A percentile compares a stretch with the other conserved stretches of the same genome.
Evolutionary conservation across 2,329 filamentous ascomycete genomes (phyloP).

Genomic region (Bipolaris sorokiniana): DNA sequence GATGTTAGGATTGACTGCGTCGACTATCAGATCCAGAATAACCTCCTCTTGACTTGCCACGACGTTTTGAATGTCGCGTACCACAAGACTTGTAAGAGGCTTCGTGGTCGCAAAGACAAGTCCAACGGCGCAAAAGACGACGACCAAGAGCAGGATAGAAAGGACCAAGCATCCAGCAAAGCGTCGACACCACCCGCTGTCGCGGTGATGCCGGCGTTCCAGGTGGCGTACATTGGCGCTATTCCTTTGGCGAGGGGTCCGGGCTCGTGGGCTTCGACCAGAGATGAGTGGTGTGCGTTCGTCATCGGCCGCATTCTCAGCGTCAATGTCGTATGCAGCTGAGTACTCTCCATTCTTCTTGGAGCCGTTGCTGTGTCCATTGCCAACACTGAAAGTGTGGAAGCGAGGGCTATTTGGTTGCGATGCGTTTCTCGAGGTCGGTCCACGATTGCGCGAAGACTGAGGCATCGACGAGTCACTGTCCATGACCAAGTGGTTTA

Average conservation of each 20-base stretch:
- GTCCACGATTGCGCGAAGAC: conserved; percentile 66
- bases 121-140: conserved; percentile 83
- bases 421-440: conserved; percentile 66
- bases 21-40: conserved; percentile 89
- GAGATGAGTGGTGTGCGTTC: conserved; percentile 85
- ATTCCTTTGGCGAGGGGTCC: conserved; percentile 58
- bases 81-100: conserved; percentile 77
- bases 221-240: conserved; percentile 69
- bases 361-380: conserved; percentile 41
- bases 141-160: conserved; percentile 78
- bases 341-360: conserved; percentile 69
- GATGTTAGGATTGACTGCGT: conserved; percentile 90
- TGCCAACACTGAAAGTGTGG: conserved; percentile 56
- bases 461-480: conserved; percentile 69
- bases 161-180: conserved; percentile 88
- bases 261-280: conserved; percentile 63
- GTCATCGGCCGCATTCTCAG: conserved; percentile 78
- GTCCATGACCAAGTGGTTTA: conserved; percentile 67
- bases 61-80: conserved; percentile 84
- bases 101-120: conserved; percentile 93
- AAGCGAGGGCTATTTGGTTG: conserved; percentile 71
- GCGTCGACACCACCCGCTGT: conserved; percentile 66
- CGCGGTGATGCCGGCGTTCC: conserved; percentile 68
- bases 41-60: conserved; percentile 93
- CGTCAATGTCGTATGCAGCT: conserved; percentile 78